phyloP scores from a whole-genome alignment of 176 grass and related monocot species.

The Eremochloa ophiuroides region DNA sequence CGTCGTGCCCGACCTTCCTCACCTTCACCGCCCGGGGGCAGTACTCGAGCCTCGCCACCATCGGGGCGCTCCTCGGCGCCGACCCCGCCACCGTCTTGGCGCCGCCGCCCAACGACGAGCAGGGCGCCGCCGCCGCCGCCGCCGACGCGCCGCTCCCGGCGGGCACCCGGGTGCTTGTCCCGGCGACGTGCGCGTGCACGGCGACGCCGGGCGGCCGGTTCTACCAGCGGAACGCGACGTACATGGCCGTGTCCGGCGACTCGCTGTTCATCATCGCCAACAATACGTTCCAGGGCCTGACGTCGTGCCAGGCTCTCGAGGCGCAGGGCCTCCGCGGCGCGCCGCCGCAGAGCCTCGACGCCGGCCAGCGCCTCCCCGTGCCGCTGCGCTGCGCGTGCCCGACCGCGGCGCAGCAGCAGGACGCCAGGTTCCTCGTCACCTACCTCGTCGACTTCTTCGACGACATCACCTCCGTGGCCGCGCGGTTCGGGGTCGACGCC shows the following conservation, averaged over 20 bases:
- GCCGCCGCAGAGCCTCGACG: not conserved
- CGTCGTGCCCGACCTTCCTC: conserved; percentile 57
- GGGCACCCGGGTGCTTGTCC: conserved; percentile 41
- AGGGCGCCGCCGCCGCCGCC: too few species aligned
- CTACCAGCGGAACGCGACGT: conserved; percentile 63
- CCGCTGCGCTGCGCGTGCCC: conserved; percentile 85
- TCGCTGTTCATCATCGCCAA: conserved; percentile 37
- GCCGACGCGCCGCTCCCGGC: not conserved
- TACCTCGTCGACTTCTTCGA: conserved; percentile 51
- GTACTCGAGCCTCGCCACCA: conserved; percentile 10
- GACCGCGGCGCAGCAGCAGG: conserved; percentile 34
- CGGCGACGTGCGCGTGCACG: conserved; percentile 55
- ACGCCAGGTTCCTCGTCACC: conserved; percentile 43
- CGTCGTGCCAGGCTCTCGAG: conserved; percentile 63
- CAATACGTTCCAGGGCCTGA: conserved; percentile 51
- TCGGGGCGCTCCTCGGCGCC: conserved; percentile 44
- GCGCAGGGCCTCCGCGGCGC: conserved; percentile 30
- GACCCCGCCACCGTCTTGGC: conserved; percentile 25
- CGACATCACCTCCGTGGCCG: not conserved
- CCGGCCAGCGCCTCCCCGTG: not conserved
- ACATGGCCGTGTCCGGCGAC: conserved; percentile 19
- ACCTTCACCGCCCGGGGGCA: conserved; percentile 45
- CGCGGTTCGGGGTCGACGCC: conserved; percentile 35
- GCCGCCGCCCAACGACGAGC: not conserved
- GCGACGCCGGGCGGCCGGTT: not conserved